Evolutionary conservation across 306 rosid genomes (phyloP).

Genomic region (Crotalaria pallida): DNA sequence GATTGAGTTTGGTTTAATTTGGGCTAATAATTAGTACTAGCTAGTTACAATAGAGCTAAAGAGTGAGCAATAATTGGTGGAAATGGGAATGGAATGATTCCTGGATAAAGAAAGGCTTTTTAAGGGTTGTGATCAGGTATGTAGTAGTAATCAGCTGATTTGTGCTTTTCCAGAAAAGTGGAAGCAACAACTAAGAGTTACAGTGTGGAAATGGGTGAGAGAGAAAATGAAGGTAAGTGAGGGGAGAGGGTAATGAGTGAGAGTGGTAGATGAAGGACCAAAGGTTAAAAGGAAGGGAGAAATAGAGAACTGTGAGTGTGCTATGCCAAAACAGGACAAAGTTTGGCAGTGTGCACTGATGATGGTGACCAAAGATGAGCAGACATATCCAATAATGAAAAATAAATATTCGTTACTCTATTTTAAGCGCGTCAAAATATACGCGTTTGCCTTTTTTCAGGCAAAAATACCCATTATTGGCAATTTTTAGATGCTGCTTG

Average conservation of each 20-base stretch:
- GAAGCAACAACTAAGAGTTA: conserved; percentile 38
- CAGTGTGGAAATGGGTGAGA: background rate
- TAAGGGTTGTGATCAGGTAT: background rate
- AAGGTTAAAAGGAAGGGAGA: conserved; percentile 25
- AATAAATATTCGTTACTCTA: conserved; percentile 19
- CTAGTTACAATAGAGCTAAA: no score
- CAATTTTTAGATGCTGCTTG: no score
- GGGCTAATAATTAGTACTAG: background rate
- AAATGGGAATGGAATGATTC: conserved; percentile 9
- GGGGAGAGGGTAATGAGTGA: background rate
- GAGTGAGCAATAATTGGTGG: background rate
- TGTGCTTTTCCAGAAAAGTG: conserved; percentile 33
- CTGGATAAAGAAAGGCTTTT: background rate
- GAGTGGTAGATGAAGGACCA: conserved; percentile 21
- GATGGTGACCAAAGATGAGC: conserved; percentile 70
- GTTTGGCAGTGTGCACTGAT: conserved; percentile 64
- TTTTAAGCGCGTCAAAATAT: conserved; percentile 31
- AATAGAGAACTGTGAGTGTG: conserved; percentile 13
- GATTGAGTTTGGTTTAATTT: background rate
- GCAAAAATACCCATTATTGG: no score
- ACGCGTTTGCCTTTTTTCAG: background rate
- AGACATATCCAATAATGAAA: conserved; percentile 13
- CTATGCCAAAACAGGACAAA: conserved; percentile 64
- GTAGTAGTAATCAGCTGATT: background rate
- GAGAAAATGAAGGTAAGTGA: conserved; percentile 1